Evolutionary conservation across 2,329 filamentous ascomycete species (phyloP), one percentile per base, ranked within the genome.

Genomic region (Sporothrix sp.): DNA sequence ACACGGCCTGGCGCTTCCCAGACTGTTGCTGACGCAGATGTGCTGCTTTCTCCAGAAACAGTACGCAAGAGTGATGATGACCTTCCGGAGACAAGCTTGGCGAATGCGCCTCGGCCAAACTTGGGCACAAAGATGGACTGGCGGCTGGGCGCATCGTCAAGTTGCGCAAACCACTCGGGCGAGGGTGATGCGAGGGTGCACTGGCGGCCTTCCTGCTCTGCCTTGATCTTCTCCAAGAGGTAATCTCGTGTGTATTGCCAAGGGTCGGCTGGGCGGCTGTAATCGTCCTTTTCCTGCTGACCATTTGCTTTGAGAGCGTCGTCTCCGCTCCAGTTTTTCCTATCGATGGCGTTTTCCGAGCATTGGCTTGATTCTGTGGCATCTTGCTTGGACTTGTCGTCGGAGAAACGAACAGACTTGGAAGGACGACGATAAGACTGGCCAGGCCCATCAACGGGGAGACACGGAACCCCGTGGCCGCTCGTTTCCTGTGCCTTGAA

Each of bases 351-450:
- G 30, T n/a, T 11, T 7, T 7, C 16, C 4, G 38, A n/a, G 30
- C 38, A 27, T 18, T 3, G 21, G 21, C 7, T 23, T 6, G 23
- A 8, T 1, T 36, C 30, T 1, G 10, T 32, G 28, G 37, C 35
- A 3, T 7, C 23, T 13, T 13, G 1, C 11, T 30, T 39, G 7
- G 38, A 11, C 1, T 44, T 27, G 5, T 54, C 50, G 14, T 57
- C 54, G 0, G 50, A 57, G 20, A 58, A 58, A 2, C 49, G 53
- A 11, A 58, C 55, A 7, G 52, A 46, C 33, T 57, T 58, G 7
- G 56, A 51, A 8, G 53, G 56, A 0, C 56, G 52, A 2, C 54
- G 52, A 25, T 48, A 45, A 4, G 51, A 47, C 18, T n/a, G 30
- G 9, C n/a, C 20, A 14, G n/a, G 3, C 13, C 3, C n/a, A n/a